Evolutionary conservation across 345 rosid genomes (phyloP), one percentile per base, ranked within the genome.

Genomic region (Citrus australasica): DNA sequence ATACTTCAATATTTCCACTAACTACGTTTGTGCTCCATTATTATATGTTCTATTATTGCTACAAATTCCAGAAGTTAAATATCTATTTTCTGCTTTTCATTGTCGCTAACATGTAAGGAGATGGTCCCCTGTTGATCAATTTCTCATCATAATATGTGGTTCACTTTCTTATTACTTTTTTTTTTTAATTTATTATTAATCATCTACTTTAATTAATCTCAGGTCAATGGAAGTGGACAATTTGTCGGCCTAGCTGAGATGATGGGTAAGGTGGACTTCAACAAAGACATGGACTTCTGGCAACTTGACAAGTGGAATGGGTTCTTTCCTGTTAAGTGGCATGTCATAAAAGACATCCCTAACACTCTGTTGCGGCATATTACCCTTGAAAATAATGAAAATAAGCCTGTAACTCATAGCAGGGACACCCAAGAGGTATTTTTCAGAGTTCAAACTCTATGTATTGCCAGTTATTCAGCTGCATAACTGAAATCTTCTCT

Each of bases 151-250:
- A 67, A 5, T 46, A 3, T 24, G 33, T 24, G 42, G 9, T 11
- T 21, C 2, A 69, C 13, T 21, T 55, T 24, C 28, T 4, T 38
- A 25, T 70, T 32, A 48, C 16, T 40, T 2, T 27, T 10, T 7
- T 11, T 64, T 64, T 13, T 73, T 5, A 56, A 10, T 64, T 33
- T 21, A 32, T 16, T 59, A 4, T 38, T 27, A 13, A 38, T 22
- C 17, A 7, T 38, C 24, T 46, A 8, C 14, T 56, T 7, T 68
- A 66, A 79, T 46, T 80, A 69, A 79, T 64, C 82, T 79, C 84
- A 92, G 97, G 97, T 92, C 69, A 92, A 92, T 81, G 91, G 91
- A 75, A 92, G 97, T 83, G 93, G 95, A 62, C 95, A 92, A 71
- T 92, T 91, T 84, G 93, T 92, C 76, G 97, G 97, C 24, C 60